Base-by-base conservation (phyloP, 2,329 filamentous ascomycete species). In the Cladosporium oxysporum region DNA sequence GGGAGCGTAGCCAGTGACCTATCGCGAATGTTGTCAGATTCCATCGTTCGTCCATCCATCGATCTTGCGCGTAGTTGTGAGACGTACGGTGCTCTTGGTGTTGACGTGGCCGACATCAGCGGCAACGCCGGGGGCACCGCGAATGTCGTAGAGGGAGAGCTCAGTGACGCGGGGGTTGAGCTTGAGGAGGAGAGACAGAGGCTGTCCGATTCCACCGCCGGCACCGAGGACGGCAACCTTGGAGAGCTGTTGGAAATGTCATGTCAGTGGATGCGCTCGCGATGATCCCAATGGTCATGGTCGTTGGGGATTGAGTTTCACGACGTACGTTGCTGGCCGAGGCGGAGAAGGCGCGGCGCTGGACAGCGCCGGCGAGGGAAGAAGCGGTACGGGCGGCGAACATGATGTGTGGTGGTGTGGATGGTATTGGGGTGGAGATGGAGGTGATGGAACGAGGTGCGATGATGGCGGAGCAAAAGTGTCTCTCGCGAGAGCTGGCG, bases 81-180 rank as follows among this genome's bases (percentile, higher is more conserved):
- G 59, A 67, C 79, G 66, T 80, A 84, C 82, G 75, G 82, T 89
- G 85, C 91, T 94, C 90, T 96, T 96, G 83, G 94, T 97, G 90
- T 98, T 98, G 88, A 99, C 93, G 87, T 99, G 95, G 78, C 91
- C 91, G 82, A 99, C 89, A 83, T 99, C 95, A 80, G 95, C 95
- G 76, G 94, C 95, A 82, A 99, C 95, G 90, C 94, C 94, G 80
- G 94, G 94, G 77, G 87, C 94, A 78, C 93, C 90, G 78, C 91
- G 91, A 84, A 99, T 96, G 84, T 99, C 95, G 86, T 98, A 99
- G 77, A 99, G 91, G 71, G 94, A 91, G 76, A 99, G 91, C 81
- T 97, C 90, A 76, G 88, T 90, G 75, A 98, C 94, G 78, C 91
- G 88, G 75, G 93, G 92, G 90, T 97, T 98, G 80, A 97, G 90